Conservation (phyloP, 169 alveolate species). For the Sarcocystis neurona region DNA sequence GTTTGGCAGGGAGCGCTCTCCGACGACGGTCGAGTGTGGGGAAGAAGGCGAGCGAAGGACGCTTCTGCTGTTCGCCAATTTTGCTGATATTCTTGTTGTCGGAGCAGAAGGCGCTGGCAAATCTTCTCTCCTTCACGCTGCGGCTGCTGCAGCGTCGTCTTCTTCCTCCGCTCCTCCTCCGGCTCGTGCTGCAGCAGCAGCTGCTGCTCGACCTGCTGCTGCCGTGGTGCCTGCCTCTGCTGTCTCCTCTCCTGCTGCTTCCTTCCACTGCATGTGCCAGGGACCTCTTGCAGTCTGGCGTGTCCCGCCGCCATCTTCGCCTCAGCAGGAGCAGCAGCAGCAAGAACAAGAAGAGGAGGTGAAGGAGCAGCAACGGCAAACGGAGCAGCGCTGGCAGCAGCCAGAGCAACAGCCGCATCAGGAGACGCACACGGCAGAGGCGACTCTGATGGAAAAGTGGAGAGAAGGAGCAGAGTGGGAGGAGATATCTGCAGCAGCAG, state of each 20-base stretch:
- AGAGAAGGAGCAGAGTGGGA: too few species aligned
- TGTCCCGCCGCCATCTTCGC: neutral
- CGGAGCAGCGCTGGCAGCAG: too few species aligned
- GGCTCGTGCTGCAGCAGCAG: too few species aligned
- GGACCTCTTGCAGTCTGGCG: neutral
- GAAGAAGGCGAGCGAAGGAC: slow-evolving; percentile 19
- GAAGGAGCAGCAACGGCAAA: too few species aligned
- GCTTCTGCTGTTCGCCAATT: neutral
- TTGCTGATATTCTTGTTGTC: slow-evolving; percentile 25
- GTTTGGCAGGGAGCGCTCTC: neutral
- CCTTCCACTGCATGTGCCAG: neutral
- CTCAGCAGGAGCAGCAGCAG: too few species aligned
- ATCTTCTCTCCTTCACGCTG: neutral
- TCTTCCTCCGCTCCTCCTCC: neutral
- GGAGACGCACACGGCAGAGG: too few species aligned
- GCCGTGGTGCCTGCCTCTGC: too few species aligned
- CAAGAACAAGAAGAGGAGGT: too few species aligned
- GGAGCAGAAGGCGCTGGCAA: neutral
- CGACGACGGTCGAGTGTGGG: slow-evolving; percentile 28
- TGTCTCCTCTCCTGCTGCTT: neutral
- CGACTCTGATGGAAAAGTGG: too few species aligned
- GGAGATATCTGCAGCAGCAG: too few species aligned
- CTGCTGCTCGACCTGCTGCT: too few species aligned
- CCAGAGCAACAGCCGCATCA: too few species aligned
- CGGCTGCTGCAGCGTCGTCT: neutral